Base-by-base conservation (phyloP, 106 monocot genomes). In the Dioscorea zingiberensis region DNA sequence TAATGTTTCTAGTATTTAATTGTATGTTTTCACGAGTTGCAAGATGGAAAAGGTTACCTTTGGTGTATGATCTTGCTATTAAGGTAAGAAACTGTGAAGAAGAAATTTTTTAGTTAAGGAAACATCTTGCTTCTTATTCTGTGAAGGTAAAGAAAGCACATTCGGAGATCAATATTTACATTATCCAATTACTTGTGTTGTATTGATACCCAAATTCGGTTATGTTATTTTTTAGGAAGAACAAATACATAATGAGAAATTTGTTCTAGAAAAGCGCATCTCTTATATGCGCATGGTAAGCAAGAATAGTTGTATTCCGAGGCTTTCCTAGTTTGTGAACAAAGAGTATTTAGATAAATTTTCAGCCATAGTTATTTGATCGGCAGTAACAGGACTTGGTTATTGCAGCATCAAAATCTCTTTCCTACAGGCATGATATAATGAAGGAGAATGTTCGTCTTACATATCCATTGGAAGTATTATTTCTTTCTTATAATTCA, bases 341-440 rank as follows among this genome's bases (percentile, higher is more conserved):
- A 10, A 27, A 26, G n/a, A n/a, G 21, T 64, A 25, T 60, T 71
- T 18, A 25, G 27, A 18, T 56, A 29, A 49, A 72, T 48, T 24
- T 38, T 69, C 83, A 3, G 13, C 66, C 44, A 28, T 77, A 97
- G 95, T 91, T 88, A 72, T 97, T 97, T 76, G 95, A 97, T 77
- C 88, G 88, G 62, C 95, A 97, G 73, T 91, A 97, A 55, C 91
- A 97, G 67, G 95, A 91, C 29, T 84, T 97, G 71, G 83, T 88
- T 63, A 88, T 83, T 77, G 91, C 95, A 49, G 88, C 95, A 67
- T 91, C 95, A 46, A 97, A 97, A 83, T 83, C 95, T 70, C 81
- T 97, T 75, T 91, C 91, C 16, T 97, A 91, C 47, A 82, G 95
- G 77, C 95, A 97, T 76, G 95, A 91, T 58, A 97, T 97, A 71